Conservation (phyloP, 352 stramenopile genomes). For the Globisporangium nodosum region DNA sequence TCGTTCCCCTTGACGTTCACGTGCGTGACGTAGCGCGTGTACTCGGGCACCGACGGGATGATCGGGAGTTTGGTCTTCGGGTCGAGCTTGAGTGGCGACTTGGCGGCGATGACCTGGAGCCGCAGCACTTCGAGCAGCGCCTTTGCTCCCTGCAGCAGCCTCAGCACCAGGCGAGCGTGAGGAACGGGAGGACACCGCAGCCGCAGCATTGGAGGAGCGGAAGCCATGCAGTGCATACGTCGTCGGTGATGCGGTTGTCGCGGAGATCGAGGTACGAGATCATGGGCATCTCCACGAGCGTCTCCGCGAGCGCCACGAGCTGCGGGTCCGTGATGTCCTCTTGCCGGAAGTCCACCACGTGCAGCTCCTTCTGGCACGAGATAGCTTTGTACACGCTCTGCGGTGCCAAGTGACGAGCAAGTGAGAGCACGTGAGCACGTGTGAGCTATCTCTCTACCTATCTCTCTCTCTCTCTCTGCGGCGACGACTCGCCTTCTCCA, state of each 20-base stretch:
- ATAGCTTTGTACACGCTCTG: conserved; percentile 85
- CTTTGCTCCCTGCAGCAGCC: conserved; percentile 46
- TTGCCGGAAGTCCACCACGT: conserved; percentile 66
- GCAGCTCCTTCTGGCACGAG: conserved; percentile 72
- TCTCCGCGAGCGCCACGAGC: conserved; percentile 71
- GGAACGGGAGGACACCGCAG: neutral
- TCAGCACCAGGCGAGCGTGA: neutral
- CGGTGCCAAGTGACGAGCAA: neutral
- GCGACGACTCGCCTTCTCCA: conserved; percentile 40
- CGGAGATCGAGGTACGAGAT: conserved; percentile 69
- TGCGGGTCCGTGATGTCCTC: conserved; percentile 79
- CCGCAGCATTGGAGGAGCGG: neutral
- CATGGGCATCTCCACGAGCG: conserved; percentile 69
- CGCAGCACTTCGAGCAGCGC: conserved; percentile 70
- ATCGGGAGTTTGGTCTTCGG: conserved; percentile 45
- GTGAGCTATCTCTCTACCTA: neutral
- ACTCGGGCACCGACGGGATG: conserved; percentile 39
- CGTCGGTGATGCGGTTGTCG: conserved; percentile 77
- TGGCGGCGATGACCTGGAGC: conserved; percentile 67
- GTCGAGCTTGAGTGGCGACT: conserved; percentile 46
- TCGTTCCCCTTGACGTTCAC: conserved; percentile 80
- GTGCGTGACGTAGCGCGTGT: conserved; percentile 62
- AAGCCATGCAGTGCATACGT: conserved; percentile 24
- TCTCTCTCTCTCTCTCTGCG: neutral
- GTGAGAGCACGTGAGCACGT: neutral